These are phyloP conservation scores for Thalassiosira exigua DNA, from an alignment of 352 stramenopile species.

Conservation along the genomic window DNA sequence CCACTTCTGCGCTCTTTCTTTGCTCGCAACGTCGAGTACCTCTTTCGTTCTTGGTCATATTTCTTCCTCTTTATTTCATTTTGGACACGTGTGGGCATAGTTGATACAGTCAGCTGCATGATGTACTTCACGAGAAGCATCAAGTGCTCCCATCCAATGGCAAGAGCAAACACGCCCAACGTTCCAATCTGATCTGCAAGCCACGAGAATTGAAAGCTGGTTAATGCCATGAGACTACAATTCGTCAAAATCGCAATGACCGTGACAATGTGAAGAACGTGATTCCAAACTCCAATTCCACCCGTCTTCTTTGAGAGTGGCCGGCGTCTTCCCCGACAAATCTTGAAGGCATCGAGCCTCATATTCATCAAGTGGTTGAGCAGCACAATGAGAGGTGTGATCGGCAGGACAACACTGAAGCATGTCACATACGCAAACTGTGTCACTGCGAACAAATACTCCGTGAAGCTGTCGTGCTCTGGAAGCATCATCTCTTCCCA, in stretches of 20 bases:
- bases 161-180: conserved; percentile 72
- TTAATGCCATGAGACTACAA: conserved; percentile 91
- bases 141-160: conserved; percentile 84
- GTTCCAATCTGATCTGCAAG: conserved; percentile 65
- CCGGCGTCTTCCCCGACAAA: conserved; percentile 91
- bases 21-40: conserved; percentile 64
- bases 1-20: conserved; percentile 70
- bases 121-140: conserved; percentile 86
- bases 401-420: conserved; percentile 92
- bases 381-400: conserved; percentile 91
- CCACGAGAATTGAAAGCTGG: conserved; percentile 63
- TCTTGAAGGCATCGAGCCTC: conserved; percentile 94
- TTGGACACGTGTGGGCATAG: conserved; percentile 69
- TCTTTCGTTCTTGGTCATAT: conserved; percentile 64
- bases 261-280: conserved; percentile 94
- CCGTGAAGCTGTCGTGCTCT: conserved; percentile 93
- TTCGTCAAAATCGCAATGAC: conserved; percentile 95
- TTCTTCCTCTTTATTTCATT: conserved; percentile 78
- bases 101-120: conserved; percentile 74
- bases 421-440: conserved; percentile 94
- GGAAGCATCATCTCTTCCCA: conserved; percentile 91
- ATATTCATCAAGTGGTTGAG: conserved; percentile 95
- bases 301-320: conserved; percentile 92
- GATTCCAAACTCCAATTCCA: conserved; percentile 91
- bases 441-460: conserved; percentile 91